Conservation (phyloP, 441 rosid species). For the Gossypium lobatum region DNA sequence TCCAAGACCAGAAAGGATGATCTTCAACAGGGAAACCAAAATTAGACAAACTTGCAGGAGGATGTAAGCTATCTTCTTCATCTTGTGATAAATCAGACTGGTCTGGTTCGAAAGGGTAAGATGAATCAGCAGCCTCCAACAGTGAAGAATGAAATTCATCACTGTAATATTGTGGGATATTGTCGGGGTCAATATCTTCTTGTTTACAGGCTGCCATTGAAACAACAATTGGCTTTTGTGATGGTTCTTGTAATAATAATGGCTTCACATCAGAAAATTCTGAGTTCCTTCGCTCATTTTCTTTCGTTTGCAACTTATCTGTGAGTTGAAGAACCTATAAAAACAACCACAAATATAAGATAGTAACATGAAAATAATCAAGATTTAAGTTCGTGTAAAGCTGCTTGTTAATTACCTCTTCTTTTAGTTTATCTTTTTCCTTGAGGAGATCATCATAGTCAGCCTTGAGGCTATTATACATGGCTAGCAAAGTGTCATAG, state of each 20-base stretch:
- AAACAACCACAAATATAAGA: neutral
- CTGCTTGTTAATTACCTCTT: conserved; percentile 23
- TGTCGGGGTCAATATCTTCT: conserved; percentile 42
- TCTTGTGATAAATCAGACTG: conserved; percentile 61
- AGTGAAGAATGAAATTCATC: conserved; percentile 50
- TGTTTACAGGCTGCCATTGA: conserved; percentile 37
- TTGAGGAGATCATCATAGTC: conserved; percentile 45
- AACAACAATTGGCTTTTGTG: conserved; percentile 20
- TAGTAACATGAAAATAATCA: neutral
- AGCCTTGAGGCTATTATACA: conserved; percentile 38
- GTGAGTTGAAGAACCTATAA: conserved; percentile 40
- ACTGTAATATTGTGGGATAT: conserved; percentile 46
- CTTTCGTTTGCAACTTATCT: conserved; percentile 33
- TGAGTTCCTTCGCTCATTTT: conserved; percentile 25
- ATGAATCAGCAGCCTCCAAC: conserved; percentile 50
- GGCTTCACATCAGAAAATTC: conserved; percentile 26
- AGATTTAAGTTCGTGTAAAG: neutral
- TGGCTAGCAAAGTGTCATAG: conserved; percentile 40
- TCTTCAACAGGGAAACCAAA: conserved; percentile 42
- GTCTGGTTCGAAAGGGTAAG: conserved; percentile 47
- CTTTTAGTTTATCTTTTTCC: conserved; percentile 42
- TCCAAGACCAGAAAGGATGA: conserved; percentile 59
- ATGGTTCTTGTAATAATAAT: conserved; percentile 24
- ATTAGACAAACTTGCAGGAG: conserved; percentile 30
- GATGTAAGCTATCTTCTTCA: conserved; percentile 48